Conservation (phyloP, 2,329 filamentous ascomycete genomes). For the Purpureocillium takamizusanense region DNA sequence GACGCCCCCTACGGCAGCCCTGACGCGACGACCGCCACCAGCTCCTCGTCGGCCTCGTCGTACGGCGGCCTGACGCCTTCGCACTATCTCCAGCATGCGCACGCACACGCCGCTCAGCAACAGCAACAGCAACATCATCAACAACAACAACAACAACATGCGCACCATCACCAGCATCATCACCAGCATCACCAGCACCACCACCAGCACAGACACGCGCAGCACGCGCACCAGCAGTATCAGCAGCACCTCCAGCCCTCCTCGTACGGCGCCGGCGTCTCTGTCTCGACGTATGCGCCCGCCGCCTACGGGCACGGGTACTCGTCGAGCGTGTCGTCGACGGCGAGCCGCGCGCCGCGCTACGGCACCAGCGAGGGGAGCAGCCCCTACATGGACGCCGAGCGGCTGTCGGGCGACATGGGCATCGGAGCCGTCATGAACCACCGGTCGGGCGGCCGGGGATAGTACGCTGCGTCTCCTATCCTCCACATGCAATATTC, state of each 20-base stretch:
- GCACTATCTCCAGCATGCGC: constrained; percentile 2
- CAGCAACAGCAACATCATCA: background rate
- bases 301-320: constrained; percentile 31
- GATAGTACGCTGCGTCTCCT: background rate
- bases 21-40: constrained; percentile 33
- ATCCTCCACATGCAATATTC: background rate
- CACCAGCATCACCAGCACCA: constrained; percentile 17
- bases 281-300: constrained; percentile 6
- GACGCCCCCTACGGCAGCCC: constrained; percentile 49
- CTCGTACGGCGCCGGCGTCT: constrained; percentile 14
- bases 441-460: constrained; percentile 28
- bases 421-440: constrained; percentile 52
- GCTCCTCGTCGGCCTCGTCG: constrained; percentile 23
- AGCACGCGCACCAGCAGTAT: constrained; percentile 7
- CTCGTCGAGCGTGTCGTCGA: constrained; percentile 45
- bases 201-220: constrained; percentile 13
- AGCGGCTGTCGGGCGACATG: constrained; percentile 46
- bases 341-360: constrained; percentile 19
- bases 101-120: background rate
- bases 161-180: constrained; percentile 18
- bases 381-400: constrained; percentile 38
- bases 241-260: constrained; percentile 11
- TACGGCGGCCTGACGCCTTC: background rate
- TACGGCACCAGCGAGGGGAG: constrained; percentile 22
- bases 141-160: background rate